These are phyloP conservation scores for Ocimum tenuiflorum DNA, from an alignment of 257 asterid genomes.

Conservation along the genomic window DNA sequence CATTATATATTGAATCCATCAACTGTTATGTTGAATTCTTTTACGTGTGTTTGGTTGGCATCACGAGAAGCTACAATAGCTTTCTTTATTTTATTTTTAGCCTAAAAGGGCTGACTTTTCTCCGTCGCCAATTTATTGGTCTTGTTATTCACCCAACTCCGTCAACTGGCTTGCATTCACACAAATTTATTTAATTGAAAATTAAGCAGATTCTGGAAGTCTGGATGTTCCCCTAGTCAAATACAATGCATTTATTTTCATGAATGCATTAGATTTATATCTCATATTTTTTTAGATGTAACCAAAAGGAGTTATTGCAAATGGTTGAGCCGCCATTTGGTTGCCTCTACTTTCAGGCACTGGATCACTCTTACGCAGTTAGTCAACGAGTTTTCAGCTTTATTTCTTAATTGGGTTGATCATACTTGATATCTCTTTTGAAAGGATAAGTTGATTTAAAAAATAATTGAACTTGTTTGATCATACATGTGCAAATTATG, in stretches of 20 bases:
- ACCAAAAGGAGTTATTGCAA: neutral
- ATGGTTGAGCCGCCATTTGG: neutral
- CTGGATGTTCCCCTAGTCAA: neutral
- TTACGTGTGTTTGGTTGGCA: constrained; percentile 15
- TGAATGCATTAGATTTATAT: neutral
- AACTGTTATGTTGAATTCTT: neutral
- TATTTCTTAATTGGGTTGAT: neutral
- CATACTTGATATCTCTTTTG: no score
- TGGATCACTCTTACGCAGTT: neutral
- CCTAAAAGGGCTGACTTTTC: constrained; percentile 12
- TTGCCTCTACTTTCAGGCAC: neutral
- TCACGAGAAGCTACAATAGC: neutral
- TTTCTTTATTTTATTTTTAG: neutral
- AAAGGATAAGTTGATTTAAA: no score
- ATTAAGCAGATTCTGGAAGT: neutral
- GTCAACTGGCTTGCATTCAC: neutral
- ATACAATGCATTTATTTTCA: neutral
- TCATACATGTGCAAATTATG: no score
- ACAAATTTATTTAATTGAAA: neutral
- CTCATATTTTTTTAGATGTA: no score
- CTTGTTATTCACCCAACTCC: neutral
- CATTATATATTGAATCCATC: neutral
- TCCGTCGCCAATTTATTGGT: neutral
- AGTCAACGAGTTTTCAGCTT: neutral
- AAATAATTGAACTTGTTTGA: no score